A percentile compares a stretch with the other conserved stretches of the same genome.
Evolutionary conservation across 441 rosid genomes (phyloP).

Genomic region (Mallotus japonicus): DNA sequence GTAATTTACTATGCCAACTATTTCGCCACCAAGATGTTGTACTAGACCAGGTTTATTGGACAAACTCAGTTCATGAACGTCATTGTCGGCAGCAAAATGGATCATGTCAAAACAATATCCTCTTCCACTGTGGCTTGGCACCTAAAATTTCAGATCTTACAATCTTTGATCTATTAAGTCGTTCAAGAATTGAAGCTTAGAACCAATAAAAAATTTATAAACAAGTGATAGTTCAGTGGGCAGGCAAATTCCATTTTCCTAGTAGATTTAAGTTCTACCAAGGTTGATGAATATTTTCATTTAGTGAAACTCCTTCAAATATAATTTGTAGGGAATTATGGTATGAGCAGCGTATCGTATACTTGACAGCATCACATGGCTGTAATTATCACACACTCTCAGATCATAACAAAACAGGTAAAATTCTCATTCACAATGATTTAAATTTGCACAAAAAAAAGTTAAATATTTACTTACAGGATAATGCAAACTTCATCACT

Average conservation of each 20-base stretch:
- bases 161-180: no score
- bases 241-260: background rate
- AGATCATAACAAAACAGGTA: background rate
- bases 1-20: background rate
- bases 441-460: background rate
- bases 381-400: background rate
- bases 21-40: no score
- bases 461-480: conserved; percentile 43
- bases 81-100: background rate
- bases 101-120: background rate
- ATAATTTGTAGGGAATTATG: background rate
- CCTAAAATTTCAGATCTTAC: no score
- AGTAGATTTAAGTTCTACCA: background rate
- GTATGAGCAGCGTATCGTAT: background rate
- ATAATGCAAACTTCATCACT: conserved; percentile 74
- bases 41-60: no score
- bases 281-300: background rate
- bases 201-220: background rate
- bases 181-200: background rate
- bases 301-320: background rate
- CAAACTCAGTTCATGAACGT: no score
- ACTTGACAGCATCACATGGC: background rate
- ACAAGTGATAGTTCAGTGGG: background rate
- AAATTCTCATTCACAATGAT: background rate
- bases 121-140: background rate